Evolutionary conservation across 2,329 filamentous ascomycete genomes (phyloP).

Genomic region (Arthrobotrys iridis): DNA sequence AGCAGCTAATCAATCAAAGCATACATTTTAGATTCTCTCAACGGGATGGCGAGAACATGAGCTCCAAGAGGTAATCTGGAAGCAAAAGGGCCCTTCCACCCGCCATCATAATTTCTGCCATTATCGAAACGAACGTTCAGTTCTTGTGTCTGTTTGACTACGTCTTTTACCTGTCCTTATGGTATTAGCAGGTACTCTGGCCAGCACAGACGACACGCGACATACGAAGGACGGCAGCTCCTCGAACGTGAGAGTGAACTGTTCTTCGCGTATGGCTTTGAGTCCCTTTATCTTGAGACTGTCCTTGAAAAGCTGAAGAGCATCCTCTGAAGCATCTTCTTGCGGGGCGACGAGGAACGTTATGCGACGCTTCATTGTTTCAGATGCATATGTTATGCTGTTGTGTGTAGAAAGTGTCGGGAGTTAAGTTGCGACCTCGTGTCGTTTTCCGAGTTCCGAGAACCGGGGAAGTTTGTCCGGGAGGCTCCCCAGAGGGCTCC

Average conservation of each 20-base stretch:
- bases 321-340: conserved; percentile 23
- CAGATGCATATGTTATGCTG: background rate
- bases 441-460: background rate
- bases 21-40: conserved; percentile 42
- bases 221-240: conserved; percentile 55
- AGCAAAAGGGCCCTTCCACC: conserved; percentile 39
- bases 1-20: background rate
- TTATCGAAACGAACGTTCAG: conserved; percentile 48
- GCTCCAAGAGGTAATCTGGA: conserved; percentile 43
- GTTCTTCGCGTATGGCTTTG: conserved; percentile 56
- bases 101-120: conserved; percentile 21
- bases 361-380: conserved; percentile 48
- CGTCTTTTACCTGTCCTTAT: conserved; percentile 27
- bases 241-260: conserved; percentile 54
- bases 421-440: conserved; percentile 1
- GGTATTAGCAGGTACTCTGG: conserved; percentile 1
- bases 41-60: conserved; percentile 33
- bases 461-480: background rate
- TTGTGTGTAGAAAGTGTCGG: background rate
- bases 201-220: background rate
- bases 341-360: conserved; percentile 41
- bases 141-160: conserved; percentile 41
- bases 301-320: conserved; percentile 31
- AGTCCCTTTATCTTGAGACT: conserved; percentile 28
- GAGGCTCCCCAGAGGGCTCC: background rate